A percentile compares a stretch with the other conserved stretches of the same genome.
Conservation (phyloP, 805 yeast species). For the Cyberlindnera misumaiensis region DNA sequence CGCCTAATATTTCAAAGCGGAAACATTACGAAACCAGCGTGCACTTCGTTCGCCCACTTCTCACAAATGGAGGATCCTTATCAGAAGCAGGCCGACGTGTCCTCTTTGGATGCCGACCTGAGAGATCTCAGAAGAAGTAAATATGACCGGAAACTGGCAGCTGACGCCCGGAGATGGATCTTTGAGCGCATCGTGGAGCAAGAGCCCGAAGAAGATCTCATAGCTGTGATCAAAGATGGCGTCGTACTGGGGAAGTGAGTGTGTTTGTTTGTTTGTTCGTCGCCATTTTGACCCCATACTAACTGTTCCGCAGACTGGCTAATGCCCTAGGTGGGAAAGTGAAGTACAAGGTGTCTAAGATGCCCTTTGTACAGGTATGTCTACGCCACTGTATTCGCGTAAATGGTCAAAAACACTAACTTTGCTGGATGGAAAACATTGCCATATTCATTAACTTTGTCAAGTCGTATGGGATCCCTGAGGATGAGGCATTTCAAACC, state of each 20-base stretch:
- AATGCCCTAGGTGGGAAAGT: constrained; percentile 33
- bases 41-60: neutral
- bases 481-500: constrained; percentile 78
- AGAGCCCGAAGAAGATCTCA: constrained; percentile 36
- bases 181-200: constrained; percentile 29
- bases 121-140: constrained; percentile 42
- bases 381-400: neutral
- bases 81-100: constrained; percentile 32
- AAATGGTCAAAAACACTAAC: neutral
- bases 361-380: constrained; percentile 57
- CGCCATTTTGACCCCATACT: neutral
- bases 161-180: constrained; percentile 52
- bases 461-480: constrained; percentile 60
- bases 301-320: constrained; percentile 22
- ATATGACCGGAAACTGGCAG: constrained; percentile 34
- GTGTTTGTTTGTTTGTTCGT: neutral
- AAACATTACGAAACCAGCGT: no score
- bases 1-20: no score
- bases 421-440: constrained; percentile 71
- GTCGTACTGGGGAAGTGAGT: constrained; percentile 36
- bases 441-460: constrained; percentile 62
- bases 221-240: constrained; percentile 59
- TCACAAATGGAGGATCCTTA: constrained; percentile 16
- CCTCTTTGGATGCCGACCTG: constrained; percentile 62
- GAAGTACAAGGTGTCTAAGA: constrained; percentile 51